phyloP scores from a whole-genome alignment of 2,329 filamentous ascomycete genomes.

The Ophiostoma tasmaniense region DNA sequence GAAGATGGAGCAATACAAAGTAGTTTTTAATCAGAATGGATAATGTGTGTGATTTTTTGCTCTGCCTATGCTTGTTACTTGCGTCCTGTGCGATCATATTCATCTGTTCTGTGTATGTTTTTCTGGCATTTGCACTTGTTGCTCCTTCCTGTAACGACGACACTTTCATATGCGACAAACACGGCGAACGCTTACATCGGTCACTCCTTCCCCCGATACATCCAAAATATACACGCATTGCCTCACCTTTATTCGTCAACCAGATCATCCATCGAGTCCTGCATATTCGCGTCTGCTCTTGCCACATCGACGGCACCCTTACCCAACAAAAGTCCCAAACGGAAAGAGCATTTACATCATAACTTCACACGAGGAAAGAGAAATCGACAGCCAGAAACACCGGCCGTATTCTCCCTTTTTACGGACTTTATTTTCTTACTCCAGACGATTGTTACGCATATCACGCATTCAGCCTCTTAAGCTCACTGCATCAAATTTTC shows the following conservation, averaged over 20 bases:
- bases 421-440: not conserved
- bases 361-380: not conserved
- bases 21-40: not conserved
- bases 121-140: not conserved
- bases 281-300: not conserved
- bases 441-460: not conserved
- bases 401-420: not conserved
- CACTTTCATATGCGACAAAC: not conserved
- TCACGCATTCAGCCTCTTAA: not conserved
- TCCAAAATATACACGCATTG: not conserved
- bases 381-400: not conserved
- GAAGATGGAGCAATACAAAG: not conserved
- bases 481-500: not conserved
- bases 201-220: not conserved
- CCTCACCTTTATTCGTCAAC: not conserved
- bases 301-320: not conserved
- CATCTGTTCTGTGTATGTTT: not conserved
- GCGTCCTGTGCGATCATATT: not conserved
- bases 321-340: not conserved
- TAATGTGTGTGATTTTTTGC: not conserved
- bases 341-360: not conserved
- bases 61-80: not conserved
- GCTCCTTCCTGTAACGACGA: not conserved
- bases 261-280: not conserved
- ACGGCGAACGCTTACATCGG: not conserved